phyloP scores from a whole-genome alignment of 306 rosid genomes.

The cucumber (Cucumis sativus) region Cucumber_9930_V3 NC_026655.2:7905501-7906000 shows the following conservation, averaged over 20 bases:
- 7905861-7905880: not conserved
- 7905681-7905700: not conserved
- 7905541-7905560: slow-evolving; percentile 15
- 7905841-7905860: not conserved
- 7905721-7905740: not conserved
- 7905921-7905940: not conserved
- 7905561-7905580: slow-evolving; percentile 16
- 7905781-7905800: slow-evolving; percentile 1
- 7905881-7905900: not conserved
- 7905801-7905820: not conserved
- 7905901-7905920: not conserved
- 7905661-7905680: not conserved
- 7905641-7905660: slow-evolving; percentile 8
- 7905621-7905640: not conserved
- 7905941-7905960: not conserved
- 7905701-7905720: not conserved
- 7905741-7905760: not conserved
- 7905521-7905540: slow-evolving; percentile 16
- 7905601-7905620: slow-evolving; percentile 52
- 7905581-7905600: slow-evolving; percentile 28
- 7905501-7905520: slow-evolving; percentile 13
- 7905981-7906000: no score
- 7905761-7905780: not conserved
- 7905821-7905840: not conserved
- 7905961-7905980: not conserved